Conservation (phyloP, 352 stramenopile genomes). For the Pythium graminicola region DNA sequence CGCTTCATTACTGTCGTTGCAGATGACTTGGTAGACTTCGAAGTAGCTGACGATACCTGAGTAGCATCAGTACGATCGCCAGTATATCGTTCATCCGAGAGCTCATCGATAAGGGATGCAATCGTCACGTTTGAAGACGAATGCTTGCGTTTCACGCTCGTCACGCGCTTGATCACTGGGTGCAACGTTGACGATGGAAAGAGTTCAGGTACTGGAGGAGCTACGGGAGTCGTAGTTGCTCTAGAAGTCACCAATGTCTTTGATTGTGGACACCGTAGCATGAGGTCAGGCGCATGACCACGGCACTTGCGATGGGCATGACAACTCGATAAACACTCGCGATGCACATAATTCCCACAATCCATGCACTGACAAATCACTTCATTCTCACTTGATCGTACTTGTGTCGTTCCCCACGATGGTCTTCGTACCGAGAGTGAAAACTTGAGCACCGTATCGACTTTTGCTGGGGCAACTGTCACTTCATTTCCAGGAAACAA, state of each 20-base stretch:
- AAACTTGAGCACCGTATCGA: slow-evolving; percentile 1
- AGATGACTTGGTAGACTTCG: slow-evolving; percentile 2
- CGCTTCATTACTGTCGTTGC: slow-evolving; percentile 19
- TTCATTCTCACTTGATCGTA: background rate
- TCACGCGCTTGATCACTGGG: slow-evolving; percentile 14
- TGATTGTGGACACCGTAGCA: slow-evolving; percentile 30
- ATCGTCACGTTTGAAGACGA: slow-evolving; percentile 22
- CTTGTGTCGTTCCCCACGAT: slow-evolving; percentile 6
- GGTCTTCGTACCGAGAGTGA: background rate
- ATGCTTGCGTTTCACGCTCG: slow-evolving; percentile 7
- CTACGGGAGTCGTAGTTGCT: background rate
- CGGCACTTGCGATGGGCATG: slow-evolving; percentile 46
- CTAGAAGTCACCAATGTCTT: background rate
- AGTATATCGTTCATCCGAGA: slow-evolving; percentile 10
- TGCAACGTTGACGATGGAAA: slow-evolving; percentile 2
- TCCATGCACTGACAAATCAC: slow-evolving; percentile 48
- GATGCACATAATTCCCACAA: slow-evolving; percentile 48
- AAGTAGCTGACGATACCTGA: slow-evolving; percentile 2
- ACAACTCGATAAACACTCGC: slow-evolving; percentile 42
- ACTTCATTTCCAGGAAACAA: background rate
- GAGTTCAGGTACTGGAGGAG: slow-evolving; percentile 14
- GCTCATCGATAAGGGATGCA: slow-evolving; percentile 24
- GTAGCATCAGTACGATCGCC: background rate
- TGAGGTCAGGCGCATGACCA: slow-evolving; percentile 23
- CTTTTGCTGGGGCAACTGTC: slow-evolving; percentile 1